Percentiles rank a stretch among this genome's conserved stretches.
phyloP scores from a whole-genome alignment of 805 yeast species.

The Myxozyma vanderwaltii region DNA sequence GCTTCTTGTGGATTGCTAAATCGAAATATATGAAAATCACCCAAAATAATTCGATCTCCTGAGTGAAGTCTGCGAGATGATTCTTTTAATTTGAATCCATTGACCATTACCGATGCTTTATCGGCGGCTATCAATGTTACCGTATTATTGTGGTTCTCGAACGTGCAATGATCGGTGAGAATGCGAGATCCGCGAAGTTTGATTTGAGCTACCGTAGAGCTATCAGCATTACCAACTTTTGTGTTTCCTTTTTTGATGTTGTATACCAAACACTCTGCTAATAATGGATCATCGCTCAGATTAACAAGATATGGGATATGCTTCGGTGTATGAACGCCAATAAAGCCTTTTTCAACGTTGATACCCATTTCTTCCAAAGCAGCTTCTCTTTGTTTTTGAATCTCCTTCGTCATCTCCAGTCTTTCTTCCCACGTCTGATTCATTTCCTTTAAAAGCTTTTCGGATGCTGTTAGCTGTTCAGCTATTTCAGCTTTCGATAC shows the following conservation, averaged over 20 bases:
- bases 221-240: constrained; percentile 35
- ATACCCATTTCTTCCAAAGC: constrained; percentile 39
- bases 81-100: constrained; percentile 30
- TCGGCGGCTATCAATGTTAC: constrained; percentile 33
- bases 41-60: constrained; percentile 37
- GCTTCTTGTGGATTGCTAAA: constrained; percentile 36
- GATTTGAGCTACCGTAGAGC: constrained; percentile 34
- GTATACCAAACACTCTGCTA: constrained; percentile 39
- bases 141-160: constrained; percentile 29
- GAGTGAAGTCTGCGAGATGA: constrained; percentile 28
- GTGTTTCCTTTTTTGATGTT: constrained; percentile 37
- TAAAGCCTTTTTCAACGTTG: constrained; percentile 33
- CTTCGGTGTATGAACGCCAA: constrained; percentile 38
- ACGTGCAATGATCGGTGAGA: constrained; percentile 32
- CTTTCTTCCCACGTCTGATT: constrained; percentile 39
- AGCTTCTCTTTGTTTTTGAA: constrained; percentile 37
- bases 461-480: constrained; percentile 33
- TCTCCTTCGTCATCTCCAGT: constrained; percentile 33
- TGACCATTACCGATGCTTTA: constrained; percentile 34
- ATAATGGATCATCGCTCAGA: constrained; percentile 37
- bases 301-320: constrained; percentile 39
- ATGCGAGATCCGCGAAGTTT: constrained; percentile 35
- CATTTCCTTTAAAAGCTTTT: constrained; percentile 36
- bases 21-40: constrained; percentile 37
- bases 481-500: constrained; percentile 30